Evolutionary conservation across 169 alveolate species (phyloP), one percentile per base, ranked within the genome.

Genomic region (Amoebophrya sp.): DNA sequence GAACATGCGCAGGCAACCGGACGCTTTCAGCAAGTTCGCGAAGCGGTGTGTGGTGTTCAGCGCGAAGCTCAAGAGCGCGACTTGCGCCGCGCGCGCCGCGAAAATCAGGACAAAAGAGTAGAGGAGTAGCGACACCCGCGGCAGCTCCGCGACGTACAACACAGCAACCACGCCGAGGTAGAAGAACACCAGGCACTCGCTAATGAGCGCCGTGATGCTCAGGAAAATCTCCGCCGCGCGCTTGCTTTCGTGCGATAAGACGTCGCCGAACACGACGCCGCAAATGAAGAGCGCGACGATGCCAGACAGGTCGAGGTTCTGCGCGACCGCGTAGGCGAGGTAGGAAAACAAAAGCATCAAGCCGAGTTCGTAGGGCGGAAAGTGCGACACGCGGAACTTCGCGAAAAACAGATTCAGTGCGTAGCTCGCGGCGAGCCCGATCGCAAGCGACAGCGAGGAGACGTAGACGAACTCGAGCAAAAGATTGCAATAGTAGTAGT

Each of bases 271-370:
- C 88, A 91, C 88, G 23, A 88, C 90, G 50, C 91, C 92, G 90
- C 90, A 78, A 67, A 88, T 40, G 69, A 91, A 91, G 69, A 91
- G 88, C 18, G 92, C 26, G 70, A 87, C 90, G 90, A 91, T 89
- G 31, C 92, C 92, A 23, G 91, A 87, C 45, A 91, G 48, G 69
- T 88, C 92, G 18, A 87, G 38, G 41, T 43, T 26, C 90, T 91
- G 88, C 26, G 92, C 78, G n/a, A 78, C 88, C 45, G 89, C 92
- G 88, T 67, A 90, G 41, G 92, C 70, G 90, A 90, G 23, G 90
- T 90, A 90, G 78, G 89, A 88, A 0, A 48, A 31, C 38, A 90
- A 41, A 39, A 90, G 48, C 58, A 88, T 90, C 31, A 90, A 16
- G 34, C 89, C 92, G 15, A 90, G 70, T 31, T 90, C 92, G 41